Evolutionary conservation across 345 rosid genomes (phyloP), one percentile per base, ranked within the genome.

Genomic region (Corchorus olitorius): DNA sequence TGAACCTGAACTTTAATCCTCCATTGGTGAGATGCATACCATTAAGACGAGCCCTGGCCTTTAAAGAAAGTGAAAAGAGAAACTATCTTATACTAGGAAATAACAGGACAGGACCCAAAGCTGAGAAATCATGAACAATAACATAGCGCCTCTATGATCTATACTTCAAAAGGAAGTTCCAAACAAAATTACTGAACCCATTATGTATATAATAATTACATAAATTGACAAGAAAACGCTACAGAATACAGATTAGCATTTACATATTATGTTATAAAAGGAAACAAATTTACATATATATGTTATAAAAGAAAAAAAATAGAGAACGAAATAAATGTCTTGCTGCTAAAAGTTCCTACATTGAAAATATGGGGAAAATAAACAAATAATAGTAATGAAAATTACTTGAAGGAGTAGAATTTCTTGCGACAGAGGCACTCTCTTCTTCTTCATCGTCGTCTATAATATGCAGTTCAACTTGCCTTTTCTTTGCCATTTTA

Each of bases 401-500:
- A 34, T 62, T 62, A 62, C 45, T 43, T 62, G 66, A 62, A 35
- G 6, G 19, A 62, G 66, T 62, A 39, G 66, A 62, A 62, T 62
- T 41, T n/a, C 17, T 62, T 34, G 15, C 66, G 4, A 5, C 19
- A 5, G 17, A 34, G 41, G 66, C 37, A 62, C 9, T 34, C 34
- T 35, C 66, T 62, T 62, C 66, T 14, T 62, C 66, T 5, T 61
- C 66, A 3, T 62, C 66, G 0, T 62, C 66, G 45, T 7, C 10
- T 62, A 62, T 35, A 7, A 62, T 5, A 34, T 62, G 66, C 8
- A 34, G 12, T 37, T 62, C 66, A 34, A 34, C 43, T 34, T 34
- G 45, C 66, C 19, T 62, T 14, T n/a, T 62, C 45, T 62, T 62
- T 15, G 19, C 45, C 66, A 62, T 62, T 62, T 15, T 34, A 37